Evolutionary conservation across 179 eudicot genomes (phyloP).

Genomic region (Nepenthes alata): DNA sequence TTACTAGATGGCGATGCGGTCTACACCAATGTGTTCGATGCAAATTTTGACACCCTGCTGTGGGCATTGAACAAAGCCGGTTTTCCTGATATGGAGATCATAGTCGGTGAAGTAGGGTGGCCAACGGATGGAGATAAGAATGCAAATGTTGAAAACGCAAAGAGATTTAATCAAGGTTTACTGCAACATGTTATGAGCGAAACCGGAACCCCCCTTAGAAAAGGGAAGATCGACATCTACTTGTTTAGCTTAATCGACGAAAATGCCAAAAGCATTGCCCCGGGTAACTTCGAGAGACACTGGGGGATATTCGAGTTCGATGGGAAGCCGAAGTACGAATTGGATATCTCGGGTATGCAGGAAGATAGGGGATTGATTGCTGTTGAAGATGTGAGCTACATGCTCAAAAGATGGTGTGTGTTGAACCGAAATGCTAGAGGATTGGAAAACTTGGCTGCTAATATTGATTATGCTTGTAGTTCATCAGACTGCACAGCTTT

Average conservation of each 20-base stretch:
- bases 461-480: conserved; percentile 74
- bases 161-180: conserved; percentile 72
- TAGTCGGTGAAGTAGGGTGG: conserved; percentile 95
- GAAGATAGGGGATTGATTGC: conserved; percentile 42
- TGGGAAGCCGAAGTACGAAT: conserved; percentile 77
- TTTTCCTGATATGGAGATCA: conserved; percentile 60
- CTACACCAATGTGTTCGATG: conserved; percentile 85
- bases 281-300: conserved; percentile 90
- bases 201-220: conserved; percentile 62
- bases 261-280: conserved; percentile 69
- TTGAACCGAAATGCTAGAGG: conserved; percentile 38
- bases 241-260: conserved; percentile 86
- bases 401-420: conserved; percentile 67
- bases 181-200: conserved; percentile 47
- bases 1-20: conserved; percentile 36
- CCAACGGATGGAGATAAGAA: conserved; percentile 79
- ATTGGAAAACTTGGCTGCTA: conserved; percentile 31
- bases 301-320: conserved; percentile 96
- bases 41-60: conserved; percentile 75
- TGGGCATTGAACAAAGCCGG: conserved; percentile 62
- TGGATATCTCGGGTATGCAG: conserved; percentile 44
- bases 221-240: conserved; percentile 47
- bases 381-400: conserved; percentile 52
- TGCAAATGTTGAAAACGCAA: conserved; percentile 59
- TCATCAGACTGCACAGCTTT: conserved; percentile 76